Conservation (phyloP, 140 eudicot genomes). For the Flaveria floridana region DNA sequence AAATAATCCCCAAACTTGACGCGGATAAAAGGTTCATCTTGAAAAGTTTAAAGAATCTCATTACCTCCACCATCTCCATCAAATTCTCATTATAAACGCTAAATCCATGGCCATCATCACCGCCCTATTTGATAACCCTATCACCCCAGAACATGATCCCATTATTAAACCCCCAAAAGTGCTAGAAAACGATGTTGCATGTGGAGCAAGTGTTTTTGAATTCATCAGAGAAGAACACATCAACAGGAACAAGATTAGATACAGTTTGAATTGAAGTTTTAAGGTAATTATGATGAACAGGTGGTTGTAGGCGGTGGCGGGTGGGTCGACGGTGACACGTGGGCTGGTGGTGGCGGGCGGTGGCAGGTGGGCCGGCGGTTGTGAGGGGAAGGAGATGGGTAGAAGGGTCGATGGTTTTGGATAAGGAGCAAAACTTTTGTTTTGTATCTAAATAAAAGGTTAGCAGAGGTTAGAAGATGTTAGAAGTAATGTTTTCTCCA, state of each 20-base stretch:
- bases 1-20: constrained; percentile 13
- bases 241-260: background rate
- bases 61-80: constrained; percentile 15
- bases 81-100: constrained; percentile 30
- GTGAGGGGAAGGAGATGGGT: too few relatives aligned
- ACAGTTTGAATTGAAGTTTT: background rate
- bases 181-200: constrained; percentile 28
- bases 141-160: constrained; percentile 7
- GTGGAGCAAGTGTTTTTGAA: constrained; percentile 35
- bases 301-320: background rate
- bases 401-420: too few relatives aligned
- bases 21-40: constrained; percentile 18
- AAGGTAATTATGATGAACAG: constrained; percentile 22
- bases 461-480: too few relatives aligned
- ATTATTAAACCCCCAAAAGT: background rate
- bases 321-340: too few relatives aligned
- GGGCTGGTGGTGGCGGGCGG: too few relatives aligned
- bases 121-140: constrained; percentile 18
- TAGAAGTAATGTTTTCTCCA: too few relatives aligned
- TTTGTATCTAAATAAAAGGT: too few relatives aligned
- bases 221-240: background rate
- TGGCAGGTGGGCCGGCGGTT: too few relatives aligned
- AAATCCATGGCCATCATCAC: constrained; percentile 11
- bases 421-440: too few relatives aligned
- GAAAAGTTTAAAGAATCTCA: background rate